Evolutionary conservation across 2,329 filamentous ascomycete species (phyloP), one percentile per base, ranked within the genome.

Genomic region (Leptographium wingfieldii): DNA sequence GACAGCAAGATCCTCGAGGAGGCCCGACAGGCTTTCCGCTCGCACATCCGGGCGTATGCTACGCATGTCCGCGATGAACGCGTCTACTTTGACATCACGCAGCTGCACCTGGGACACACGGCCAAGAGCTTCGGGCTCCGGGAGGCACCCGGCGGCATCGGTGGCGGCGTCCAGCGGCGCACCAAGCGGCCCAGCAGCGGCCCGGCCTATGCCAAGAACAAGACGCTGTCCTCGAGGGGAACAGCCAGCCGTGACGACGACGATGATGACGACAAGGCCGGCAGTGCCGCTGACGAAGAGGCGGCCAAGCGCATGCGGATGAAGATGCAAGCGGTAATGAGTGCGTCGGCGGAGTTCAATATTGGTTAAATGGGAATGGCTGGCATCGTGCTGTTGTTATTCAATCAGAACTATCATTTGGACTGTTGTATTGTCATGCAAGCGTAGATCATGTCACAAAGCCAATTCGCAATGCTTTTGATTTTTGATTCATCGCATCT

Each of bases 41-140:
- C 89, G 57, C 92, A 97, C 68, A 86, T 99, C 59, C 82, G 94
- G 59, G 94, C 94, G 0, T 99, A 99, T 71, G 91, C 94, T 2
- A 99, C 94, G 0, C 94, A 99, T 72, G 83, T 92, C 33, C 86
- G 88, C 35, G 85, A 86, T 52, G 94, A 99, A 74, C 81, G 94
- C 58, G 77, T 78, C 58, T 92, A 88, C 70, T 99, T 99, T 71
- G 89, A 97, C 71, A 95, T 96, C 72, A 91, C 90, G 62, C 83
- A 89, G 68, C 75, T 99, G 55, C 94, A 99, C 71, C 75, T 97
- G 9, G 94, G 94, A 3, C 94, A 99, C 76, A 77, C 94, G 65
- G 92, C 92, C 9, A 99, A 99, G 77, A 90, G 88, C 31, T 99
- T 95, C 70, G 94, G 86, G 1, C 75, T 99, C 65, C 81, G 95